Percentiles rank a stretch among this genome's conserved stretches.
phyloP scores from a whole-genome alignment of 148 eudicot genomes.

The Heliamphora exappendiculata region DNA sequence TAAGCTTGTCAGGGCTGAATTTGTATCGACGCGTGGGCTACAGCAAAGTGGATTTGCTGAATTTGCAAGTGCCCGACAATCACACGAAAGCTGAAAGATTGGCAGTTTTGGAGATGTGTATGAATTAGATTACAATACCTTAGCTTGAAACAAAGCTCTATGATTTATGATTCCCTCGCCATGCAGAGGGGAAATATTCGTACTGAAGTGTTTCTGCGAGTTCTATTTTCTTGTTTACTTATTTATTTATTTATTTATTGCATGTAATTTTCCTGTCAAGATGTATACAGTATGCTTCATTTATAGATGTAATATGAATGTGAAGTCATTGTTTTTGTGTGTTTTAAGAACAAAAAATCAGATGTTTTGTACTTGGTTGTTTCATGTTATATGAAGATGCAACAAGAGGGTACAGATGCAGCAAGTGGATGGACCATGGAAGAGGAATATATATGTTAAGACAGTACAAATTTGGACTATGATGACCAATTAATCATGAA shows the following conservation, averaged over 20 bases:
- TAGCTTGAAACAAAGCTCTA: neutral
- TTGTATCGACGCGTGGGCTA: neutral
- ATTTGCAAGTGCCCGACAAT: neutral
- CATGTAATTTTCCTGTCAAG: conserved; percentile 9
- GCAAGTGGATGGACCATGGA: neutral
- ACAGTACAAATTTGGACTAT: too few relatives aligned
- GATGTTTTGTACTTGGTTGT: neutral
- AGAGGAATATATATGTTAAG: too few relatives aligned
- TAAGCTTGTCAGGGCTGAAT: neutral
- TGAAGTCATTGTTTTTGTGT: neutral
- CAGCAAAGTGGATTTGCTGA: neutral
- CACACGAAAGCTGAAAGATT: neutral
- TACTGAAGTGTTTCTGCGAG: neutral
- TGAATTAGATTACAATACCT: neutral
- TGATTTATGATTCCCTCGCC: neutral
- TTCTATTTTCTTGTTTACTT: neutral
- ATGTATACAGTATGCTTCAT: conserved; percentile 8
- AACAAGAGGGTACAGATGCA: neutral
- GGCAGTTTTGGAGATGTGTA: conserved; percentile 5
- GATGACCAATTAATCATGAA: too few relatives aligned
- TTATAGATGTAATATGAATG: neutral
- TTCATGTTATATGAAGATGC: neutral
- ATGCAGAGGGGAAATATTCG: neutral
- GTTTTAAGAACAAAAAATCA: neutral
- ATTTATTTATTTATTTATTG: conserved; percentile 7